These are phyloP conservation scores for Ophidiomyces ophidiicola DNA, from an alignment of 2,329 filamentous ascomycete species.

Conservation along the genomic window DNA sequence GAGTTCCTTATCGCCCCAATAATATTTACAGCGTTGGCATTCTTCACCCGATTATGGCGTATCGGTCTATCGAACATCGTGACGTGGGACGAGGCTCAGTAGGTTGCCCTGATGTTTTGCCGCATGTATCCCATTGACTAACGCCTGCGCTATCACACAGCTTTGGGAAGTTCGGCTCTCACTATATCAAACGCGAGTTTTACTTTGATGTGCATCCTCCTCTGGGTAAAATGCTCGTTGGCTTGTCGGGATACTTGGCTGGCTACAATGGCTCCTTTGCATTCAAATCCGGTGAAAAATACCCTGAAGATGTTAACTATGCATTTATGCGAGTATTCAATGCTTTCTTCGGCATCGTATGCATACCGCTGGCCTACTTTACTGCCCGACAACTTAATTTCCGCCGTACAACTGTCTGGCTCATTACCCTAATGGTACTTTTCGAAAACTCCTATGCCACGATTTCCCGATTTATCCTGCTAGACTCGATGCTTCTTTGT, in stretches of 20 bases:
- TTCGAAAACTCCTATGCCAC: constrained; percentile 99
- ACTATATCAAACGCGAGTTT: constrained; percentile 98
- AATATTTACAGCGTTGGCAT: constrained; percentile 49
- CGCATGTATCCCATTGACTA: constrained; percentile 8
- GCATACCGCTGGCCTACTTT: constrained; percentile 86
- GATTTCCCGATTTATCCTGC: constrained; percentile 93
- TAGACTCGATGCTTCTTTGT: constrained; percentile 97
- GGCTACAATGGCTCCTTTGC: constrained; percentile 99
- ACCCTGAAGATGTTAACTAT: constrained; percentile 87
- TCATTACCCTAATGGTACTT: constrained; percentile 90
- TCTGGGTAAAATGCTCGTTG: constrained; percentile 95
- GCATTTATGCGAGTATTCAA: constrained; percentile 99
- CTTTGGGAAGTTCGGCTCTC: constrained; percentile 79
- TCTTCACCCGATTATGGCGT: constrained; percentile 57
- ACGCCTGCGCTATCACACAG: constrained; percentile 19
- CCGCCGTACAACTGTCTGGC: constrained; percentile 76
- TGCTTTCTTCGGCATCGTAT: constrained; percentile 82
- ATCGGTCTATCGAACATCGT: constrained; percentile 59
- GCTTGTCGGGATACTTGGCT: constrained; percentile 86
- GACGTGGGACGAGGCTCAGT: constrained; percentile 67
- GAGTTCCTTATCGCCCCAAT: constrained; percentile 53
- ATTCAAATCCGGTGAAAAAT: constrained; percentile 96
- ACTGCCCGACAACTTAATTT: constrained; percentile 86
- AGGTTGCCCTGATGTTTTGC: constrained; percentile 25
- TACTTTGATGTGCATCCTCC: constrained; percentile 97